phyloP scores from a whole-genome alignment of 2,329 filamentous ascomycete species.

The Epichloe sibirici region DNA sequence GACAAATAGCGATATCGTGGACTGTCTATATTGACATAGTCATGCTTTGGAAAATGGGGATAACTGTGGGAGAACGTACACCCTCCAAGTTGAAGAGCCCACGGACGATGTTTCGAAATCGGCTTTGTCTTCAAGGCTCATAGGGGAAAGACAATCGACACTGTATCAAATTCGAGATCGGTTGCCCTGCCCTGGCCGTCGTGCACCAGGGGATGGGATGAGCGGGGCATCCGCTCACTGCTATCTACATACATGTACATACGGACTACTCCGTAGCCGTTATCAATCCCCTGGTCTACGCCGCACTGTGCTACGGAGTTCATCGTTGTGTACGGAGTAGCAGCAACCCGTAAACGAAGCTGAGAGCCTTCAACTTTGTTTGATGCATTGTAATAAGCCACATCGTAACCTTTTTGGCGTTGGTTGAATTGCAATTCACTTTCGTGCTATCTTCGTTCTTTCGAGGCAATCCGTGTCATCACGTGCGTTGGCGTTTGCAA shows the following conservation, averaged over 20 bases:
- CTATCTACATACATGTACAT: neutral
- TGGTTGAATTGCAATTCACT: too few species aligned
- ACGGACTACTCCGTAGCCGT: neutral
- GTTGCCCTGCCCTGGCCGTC: neutral
- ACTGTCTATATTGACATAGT: neutral
- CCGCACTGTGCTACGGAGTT: neutral
- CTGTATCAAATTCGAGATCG: neutral
- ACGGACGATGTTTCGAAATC: neutral
- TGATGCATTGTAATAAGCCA: too few species aligned
- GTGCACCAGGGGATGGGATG: neutral
- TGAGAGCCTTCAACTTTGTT: too few species aligned
- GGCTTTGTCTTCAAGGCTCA: neutral
- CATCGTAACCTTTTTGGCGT: too few species aligned
- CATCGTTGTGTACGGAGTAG: too few species aligned
- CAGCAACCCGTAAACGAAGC: too few species aligned
- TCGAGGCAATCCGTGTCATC: neutral
- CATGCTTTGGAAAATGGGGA: neutral
- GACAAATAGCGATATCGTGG: neutral
- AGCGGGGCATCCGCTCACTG: neutral
- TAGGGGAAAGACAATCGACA: neutral
- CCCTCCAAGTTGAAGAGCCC: neutral
- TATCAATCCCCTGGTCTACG: neutral
- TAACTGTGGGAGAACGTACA: neutral
- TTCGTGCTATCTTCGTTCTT: too few species aligned
- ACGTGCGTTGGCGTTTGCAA: slow-evolving; percentile 3